These are phyloP conservation scores for Physaria fendleri DNA, from an alignment of 345 rosid species.

Conservation along the genomic window DNA sequence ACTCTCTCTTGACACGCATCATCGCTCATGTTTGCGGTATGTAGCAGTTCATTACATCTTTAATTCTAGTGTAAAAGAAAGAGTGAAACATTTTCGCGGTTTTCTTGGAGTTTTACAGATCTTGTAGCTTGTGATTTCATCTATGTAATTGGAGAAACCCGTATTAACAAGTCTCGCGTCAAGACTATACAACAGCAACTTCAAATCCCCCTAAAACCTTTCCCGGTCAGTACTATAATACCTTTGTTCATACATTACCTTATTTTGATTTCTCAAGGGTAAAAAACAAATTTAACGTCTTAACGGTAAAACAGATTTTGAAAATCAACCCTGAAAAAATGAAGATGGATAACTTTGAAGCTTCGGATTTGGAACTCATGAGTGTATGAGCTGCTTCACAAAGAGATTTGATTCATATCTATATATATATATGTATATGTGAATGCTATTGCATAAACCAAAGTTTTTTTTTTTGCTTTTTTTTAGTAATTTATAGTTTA, in stretches of 20 bases:
- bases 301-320: constrained; percentile 50
- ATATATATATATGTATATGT: no score
- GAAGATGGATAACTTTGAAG: constrained; percentile 59
- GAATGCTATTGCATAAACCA: constrained; percentile 28
- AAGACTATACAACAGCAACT: constrained; percentile 72
- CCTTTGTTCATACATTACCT: not conserved
- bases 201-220: constrained; percentile 71
- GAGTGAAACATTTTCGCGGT: not conserved
- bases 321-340: constrained; percentile 74
- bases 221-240: constrained; percentile 53
- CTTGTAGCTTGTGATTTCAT: constrained; percentile 76
- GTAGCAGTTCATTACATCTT: not conserved
- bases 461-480: constrained; percentile 2
- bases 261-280: not conserved
- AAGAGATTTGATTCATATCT: no score
- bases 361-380: constrained; percentile 61
- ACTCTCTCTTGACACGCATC: constrained; percentile 81
- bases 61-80: not conserved
- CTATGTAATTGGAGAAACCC: constrained; percentile 66
- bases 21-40: constrained; percentile 89
- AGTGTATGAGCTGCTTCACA: constrained; percentile 50
- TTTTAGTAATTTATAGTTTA: not conserved
- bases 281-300: not conserved
- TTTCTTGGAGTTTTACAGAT: constrained; percentile 37
- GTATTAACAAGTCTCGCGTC: constrained; percentile 49